These are phyloP conservation scores for Rhododendron ovatum DNA, from an alignment of 148 eudicot species.

Conservation along the genomic window DNA sequence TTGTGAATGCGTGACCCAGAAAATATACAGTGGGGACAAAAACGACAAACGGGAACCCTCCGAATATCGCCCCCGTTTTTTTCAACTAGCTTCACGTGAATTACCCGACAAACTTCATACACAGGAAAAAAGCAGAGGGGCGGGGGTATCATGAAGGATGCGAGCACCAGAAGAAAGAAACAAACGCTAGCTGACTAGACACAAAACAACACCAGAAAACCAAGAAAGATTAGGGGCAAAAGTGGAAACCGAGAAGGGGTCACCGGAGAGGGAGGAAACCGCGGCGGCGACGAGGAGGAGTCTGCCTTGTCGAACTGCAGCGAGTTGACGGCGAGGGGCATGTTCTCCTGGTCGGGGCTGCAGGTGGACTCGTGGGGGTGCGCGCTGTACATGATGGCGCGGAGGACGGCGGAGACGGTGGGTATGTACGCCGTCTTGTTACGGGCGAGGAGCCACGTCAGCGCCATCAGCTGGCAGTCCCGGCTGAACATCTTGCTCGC, in stretches of 20 bases:
- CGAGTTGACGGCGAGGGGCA: constrained; percentile 96
- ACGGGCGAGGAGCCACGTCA: constrained; percentile 84
- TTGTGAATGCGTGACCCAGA: neutral
- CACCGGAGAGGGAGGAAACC: neutral
- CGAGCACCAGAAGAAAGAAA: neutral
- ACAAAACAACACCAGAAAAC: neutral
- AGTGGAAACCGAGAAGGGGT: neutral
- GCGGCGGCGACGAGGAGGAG: neutral
- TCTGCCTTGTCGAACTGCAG: constrained; percentile 58
- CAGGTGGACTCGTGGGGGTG: constrained; percentile 68
- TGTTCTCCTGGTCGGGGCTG: constrained; percentile 97
- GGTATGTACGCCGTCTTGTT: constrained; percentile 94
- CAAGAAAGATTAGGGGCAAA: constrained; percentile 8
- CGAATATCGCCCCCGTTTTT: neutral
- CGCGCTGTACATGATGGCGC: constrained; percentile 90
- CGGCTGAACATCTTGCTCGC: constrained; percentile 59
- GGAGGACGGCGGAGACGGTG: constrained; percentile 86
- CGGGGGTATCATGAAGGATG: neutral
- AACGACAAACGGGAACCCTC: constrained; percentile 6
- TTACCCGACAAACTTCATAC: neutral
- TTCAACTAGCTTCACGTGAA: constrained; percentile 15
- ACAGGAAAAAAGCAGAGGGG: neutral
- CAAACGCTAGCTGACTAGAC: neutral
- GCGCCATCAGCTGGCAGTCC: constrained; percentile 90
- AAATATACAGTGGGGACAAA: constrained; percentile 12